These are phyloP conservation scores for Trichoderma afroharzianum DNA, from an alignment of 2,329 filamentous ascomycete species.

Conservation along the genomic window DNA sequence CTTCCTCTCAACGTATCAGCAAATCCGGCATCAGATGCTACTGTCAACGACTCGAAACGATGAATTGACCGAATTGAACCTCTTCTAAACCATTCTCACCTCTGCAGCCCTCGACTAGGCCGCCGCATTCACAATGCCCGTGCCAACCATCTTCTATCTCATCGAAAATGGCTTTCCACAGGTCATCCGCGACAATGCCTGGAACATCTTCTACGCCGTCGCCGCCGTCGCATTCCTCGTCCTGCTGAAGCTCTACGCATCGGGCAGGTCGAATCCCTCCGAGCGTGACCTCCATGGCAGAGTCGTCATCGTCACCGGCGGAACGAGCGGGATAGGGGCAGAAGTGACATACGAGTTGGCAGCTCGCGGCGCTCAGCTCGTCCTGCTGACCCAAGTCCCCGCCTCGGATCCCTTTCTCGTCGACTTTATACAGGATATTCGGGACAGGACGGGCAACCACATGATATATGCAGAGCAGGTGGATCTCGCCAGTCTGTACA, in stretches of 20 bases:
- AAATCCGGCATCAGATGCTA: not conserved
- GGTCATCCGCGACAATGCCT: conserved; percentile 45
- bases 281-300: conserved; percentile 90
- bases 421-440: conserved; percentile 88
- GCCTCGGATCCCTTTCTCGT: conserved; percentile 82
- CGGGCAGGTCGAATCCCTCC: conserved; percentile 68
- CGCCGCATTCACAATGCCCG: conserved; percentile 41
- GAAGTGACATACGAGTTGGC: conserved; percentile 72
- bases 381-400: conserved; percentile 81
- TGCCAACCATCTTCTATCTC: conserved; percentile 48
- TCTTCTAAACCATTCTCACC: not conserved
- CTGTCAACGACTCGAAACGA: not conserved
- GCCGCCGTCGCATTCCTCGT: conserved; percentile 38
- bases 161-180: conserved; percentile 47
- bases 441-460: conserved; percentile 71
- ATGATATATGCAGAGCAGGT: conserved; percentile 95
- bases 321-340: conserved; percentile 89
- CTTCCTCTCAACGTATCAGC: not conserved
- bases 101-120: not conserved
- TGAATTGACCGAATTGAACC: not conserved
- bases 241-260: conserved; percentile 68
- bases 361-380: conserved; percentile 77
- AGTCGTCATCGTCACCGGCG: conserved; percentile 89
- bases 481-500: conserved; percentile 83
- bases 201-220: conserved; percentile 39